A percentile compares a stretch with the other conserved stretches of the same genome.
These are phyloP conservation scores for Mycotypha africana DNA, from an alignment of 371 early-diverging fungal species.

Conservation along the genomic window DNA sequence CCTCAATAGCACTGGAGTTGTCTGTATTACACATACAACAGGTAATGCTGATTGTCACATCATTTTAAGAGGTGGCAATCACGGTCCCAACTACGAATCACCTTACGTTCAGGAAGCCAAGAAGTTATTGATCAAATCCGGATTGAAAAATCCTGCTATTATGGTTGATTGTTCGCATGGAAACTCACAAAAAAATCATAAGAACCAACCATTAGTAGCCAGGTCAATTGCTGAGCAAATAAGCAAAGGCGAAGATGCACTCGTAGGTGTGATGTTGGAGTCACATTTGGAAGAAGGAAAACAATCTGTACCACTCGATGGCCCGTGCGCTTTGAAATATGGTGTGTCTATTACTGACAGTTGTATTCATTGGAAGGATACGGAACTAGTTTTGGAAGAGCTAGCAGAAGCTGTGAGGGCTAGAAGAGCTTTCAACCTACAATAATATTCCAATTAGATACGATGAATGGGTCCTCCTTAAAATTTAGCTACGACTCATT, in stretches of 20 bases:
- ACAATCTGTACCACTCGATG: conserved; percentile 65
- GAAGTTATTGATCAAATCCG: conserved; percentile 47
- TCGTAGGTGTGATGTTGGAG: conserved; percentile 93
- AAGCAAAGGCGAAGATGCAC: conserved; percentile 54
- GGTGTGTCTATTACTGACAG: conserved; percentile 85
- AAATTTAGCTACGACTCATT: too few relatives aligned
- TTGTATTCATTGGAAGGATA: conserved; percentile 74
- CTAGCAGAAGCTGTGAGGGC: conserved; percentile 64
- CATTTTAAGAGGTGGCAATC: conserved; percentile 65
- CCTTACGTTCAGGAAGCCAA: conserved; percentile 44
- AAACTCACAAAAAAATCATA: conserved; percentile 71
- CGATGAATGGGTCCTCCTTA: background rate
- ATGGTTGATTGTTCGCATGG: conserved; percentile 87
- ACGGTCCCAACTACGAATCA: conserved; percentile 79
- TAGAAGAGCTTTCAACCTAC: conserved; percentile 15
- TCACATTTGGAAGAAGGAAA: conserved; percentile 81
- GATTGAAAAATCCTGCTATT: conserved; percentile 38
- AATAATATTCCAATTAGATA: background rate
- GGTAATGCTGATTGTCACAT: conserved; percentile 65
- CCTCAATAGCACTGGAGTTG: conserved; percentile 89
- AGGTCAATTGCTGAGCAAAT: conserved; percentile 49
- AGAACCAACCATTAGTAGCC: conserved; percentile 61
- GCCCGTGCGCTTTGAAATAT: conserved; percentile 62
- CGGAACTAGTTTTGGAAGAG: conserved; percentile 60
- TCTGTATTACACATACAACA: conserved; percentile 80